Conservation (phyloP, 352 stramenopile species). For the Sclerospora graminicola region DNA sequence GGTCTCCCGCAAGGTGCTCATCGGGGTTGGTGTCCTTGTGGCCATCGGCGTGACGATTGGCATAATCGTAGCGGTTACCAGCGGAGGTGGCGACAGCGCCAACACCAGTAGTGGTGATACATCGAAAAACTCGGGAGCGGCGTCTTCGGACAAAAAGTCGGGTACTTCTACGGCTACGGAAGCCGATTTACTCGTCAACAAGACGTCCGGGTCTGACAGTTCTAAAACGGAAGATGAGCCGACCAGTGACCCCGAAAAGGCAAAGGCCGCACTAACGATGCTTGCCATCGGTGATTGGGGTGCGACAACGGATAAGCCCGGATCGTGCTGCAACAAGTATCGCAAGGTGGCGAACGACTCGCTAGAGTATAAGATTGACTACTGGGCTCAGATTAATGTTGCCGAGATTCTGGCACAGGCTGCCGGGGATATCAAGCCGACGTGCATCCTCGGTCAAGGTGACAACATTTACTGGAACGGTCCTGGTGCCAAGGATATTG, state of each 20-base stretch:
- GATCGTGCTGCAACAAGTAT: constrained; percentile 86
- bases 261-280: constrained; percentile 55
- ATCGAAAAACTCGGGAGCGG: constrained; percentile 6
- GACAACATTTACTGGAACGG: constrained; percentile 88
- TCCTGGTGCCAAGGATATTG: constrained; percentile 59
- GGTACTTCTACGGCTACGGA: constrained; percentile 32
- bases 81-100: constrained; percentile 17
- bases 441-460: constrained; percentile 65
- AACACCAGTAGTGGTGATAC: constrained; percentile 20
- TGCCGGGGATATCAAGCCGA: constrained; percentile 54
- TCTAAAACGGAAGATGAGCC: constrained; percentile 32
- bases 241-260: constrained; percentile 46
- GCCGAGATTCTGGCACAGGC: constrained; percentile 67
- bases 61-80: constrained; percentile 56
- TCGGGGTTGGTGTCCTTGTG: constrained; percentile 58
- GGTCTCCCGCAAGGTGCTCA: constrained; percentile 41
- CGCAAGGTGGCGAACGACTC: constrained; percentile 67
- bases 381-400: constrained; percentile 80
- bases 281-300: constrained; percentile 83
- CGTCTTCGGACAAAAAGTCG: constrained; percentile 3
- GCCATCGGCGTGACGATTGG: constrained; percentile 52
- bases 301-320: constrained; percentile 76
- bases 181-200: constrained; percentile 28
- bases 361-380: constrained; percentile 82
- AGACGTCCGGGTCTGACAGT: constrained; percentile 18